Evolutionary conservation across 1,284 basidiomycete genomes (phyloP).

Genomic region (Ustilago shanxiensis): DNA sequence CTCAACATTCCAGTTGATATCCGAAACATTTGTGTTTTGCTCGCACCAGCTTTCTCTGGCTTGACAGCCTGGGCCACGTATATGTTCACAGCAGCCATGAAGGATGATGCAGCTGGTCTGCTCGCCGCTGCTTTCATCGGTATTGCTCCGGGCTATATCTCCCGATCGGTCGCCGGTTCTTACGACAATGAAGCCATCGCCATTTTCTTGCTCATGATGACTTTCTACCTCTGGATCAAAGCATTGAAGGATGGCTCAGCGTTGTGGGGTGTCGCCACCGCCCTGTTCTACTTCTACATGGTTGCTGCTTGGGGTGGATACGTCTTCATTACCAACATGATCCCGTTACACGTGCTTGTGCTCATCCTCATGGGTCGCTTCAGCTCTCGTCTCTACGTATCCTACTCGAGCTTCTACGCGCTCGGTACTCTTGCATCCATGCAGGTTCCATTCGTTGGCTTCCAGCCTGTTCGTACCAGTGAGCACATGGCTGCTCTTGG

Average conservation of each 20-base stretch:
- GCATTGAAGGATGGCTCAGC: constrained; percentile 94
- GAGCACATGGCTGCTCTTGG: constrained; percentile 99
- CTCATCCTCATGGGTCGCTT: constrained; percentile 98
- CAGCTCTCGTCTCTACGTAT: constrained; percentile 90
- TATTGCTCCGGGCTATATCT: constrained; percentile 95
- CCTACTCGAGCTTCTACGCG: constrained; percentile 97
- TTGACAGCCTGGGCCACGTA: constrained; percentile 98
- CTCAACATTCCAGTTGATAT: constrained; percentile 97
- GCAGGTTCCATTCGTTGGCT: constrained; percentile 99
- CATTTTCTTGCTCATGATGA: constrained; percentile 99
- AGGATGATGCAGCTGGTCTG: constrained; percentile 81
- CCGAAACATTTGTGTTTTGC: constrained; percentile 93
- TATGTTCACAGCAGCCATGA: constrained; percentile 71
- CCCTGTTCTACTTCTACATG: constrained; percentile 99
- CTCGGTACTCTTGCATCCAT: constrained; percentile 96
- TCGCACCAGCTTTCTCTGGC: constrained; percentile 96
- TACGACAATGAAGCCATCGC: constrained; percentile 99
- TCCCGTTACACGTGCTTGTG: constrained; percentile 92
- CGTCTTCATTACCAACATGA: constrained; percentile 99
- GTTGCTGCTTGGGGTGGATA: constrained; percentile 99
- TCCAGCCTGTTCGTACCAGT: constrained; percentile 96
- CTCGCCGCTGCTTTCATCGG: constrained; percentile 99
- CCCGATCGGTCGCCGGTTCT: constrained; percentile 96
- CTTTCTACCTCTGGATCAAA: constrained; percentile 97
- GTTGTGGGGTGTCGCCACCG: constrained; percentile 88